Evolutionary conservation across 1,284 basidiomycete genomes (phyloP), one percentile per base, ranked within the genome.

Genomic region (Phellinidium pouzarii): DNA sequence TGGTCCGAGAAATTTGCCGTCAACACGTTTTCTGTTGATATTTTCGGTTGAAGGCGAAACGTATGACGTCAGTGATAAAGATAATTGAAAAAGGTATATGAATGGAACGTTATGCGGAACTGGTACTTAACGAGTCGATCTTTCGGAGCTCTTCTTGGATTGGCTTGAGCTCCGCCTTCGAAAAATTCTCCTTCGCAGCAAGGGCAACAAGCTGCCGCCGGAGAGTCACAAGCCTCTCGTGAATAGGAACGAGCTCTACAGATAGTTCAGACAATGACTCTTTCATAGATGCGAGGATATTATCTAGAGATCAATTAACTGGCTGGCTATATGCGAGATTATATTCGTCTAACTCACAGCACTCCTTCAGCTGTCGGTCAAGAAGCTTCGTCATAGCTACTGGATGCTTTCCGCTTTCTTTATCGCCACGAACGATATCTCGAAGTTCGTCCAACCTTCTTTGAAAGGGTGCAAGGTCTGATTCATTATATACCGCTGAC

Each of bases 1-100:
- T 9, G 93, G 92, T 2, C 92, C 93, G 22, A 97, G 75, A 70
- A 97, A 98, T 68, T 96, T 96, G 53, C 94, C 94, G 64, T 98
- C 93, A 5, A 95, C 91, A 12, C 95, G 90, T 71, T 92, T 91
- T 45, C 90, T 87, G 60, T 38, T 44, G 34, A 44, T 52, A 37
- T 45, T 34, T 2, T 3, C 9, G 31, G n/a, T n/a, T n/a, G 44
- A 42, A 26, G 54, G n/a, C 23, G 48, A 17, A 23, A 40, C 48
- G 53, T 53, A 31, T 22, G 44, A 27, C 56, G 58, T 66, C 47
- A 61, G 58, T 31, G 47, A 8, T 51, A 48, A 36, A 48, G 53
- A 48, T 50, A 56, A 54, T 46, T 60, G 60, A 58, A 66, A 62
- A 58, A 62, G 11, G 64, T 56, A 64, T 63, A 66, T 62, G 61